These are phyloP conservation scores for Fragaria vesca DNA, from an alignment of 306 rosid genomes.

Conservation along the genomic window DNA sequence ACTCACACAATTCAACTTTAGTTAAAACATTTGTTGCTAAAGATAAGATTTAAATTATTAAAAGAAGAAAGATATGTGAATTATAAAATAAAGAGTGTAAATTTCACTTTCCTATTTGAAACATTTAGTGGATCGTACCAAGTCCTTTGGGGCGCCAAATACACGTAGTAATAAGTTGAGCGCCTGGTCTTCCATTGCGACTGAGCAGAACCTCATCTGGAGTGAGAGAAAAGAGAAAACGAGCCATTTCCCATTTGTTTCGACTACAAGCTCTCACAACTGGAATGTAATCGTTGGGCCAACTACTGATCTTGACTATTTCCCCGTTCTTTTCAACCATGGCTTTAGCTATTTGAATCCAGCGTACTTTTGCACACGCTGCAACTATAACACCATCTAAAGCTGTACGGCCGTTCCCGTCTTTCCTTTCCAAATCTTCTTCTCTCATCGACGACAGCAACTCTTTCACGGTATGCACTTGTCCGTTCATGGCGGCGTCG, in stretches of 20 bases:
- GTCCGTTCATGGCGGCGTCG: neutral
- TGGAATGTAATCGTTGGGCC: neutral
- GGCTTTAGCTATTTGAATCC: neutral
- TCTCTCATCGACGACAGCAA: neutral
- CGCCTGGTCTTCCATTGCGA: accelerated
- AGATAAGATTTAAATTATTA: too few relatives aligned
- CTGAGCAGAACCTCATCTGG: neutral
- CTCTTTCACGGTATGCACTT: neutral
- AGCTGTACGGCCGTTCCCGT: neutral
- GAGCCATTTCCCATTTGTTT: neutral
- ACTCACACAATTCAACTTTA: too few relatives aligned
- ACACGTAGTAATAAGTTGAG: neutral
- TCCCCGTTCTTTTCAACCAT: neutral
- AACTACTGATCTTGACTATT: neutral
- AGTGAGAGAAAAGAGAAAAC: neutral
- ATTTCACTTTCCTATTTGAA: too few relatives aligned
- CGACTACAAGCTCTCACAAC: neutral
- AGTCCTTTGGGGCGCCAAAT: neutral
- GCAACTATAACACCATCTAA: too few relatives aligned
- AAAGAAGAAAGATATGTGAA: too few relatives aligned
- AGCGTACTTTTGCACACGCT: too few relatives aligned
- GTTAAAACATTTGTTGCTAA: too few relatives aligned
- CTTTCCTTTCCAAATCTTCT: neutral
- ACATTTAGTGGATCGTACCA: neutral
- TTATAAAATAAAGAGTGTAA: too few relatives aligned